Evolutionary conservation across 179 eudicot species (phyloP), one percentile per base, ranked within the genome.

Genomic region (Nepenthes alata): DNA sequence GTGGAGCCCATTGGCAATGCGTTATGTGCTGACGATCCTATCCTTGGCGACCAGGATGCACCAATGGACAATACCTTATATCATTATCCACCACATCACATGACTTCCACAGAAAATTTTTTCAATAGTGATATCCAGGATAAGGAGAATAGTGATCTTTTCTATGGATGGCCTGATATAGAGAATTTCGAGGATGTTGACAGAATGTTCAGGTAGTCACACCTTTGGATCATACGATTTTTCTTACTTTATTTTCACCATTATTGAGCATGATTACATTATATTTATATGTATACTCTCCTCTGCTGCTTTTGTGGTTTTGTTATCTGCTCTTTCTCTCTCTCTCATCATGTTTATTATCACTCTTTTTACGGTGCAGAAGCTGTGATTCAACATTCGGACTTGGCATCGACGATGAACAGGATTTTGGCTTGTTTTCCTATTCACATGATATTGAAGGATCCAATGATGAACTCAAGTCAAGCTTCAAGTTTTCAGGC

Each of bases 111-210:
- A 34, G 88, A 72, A n/a, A 68, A 65, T 54, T 76, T 86, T 72
- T 72, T 81, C 47, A 75, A 74, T 37, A 80, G 75, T 67, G 74
- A 55, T 64, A 60, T 53, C 47, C 77, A 74, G 63, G 82, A 66
- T 53, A 81, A 85, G 72, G 87, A 77, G 49, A 75, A 79, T 72
- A 67, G 64, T 64, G 97, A 88, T 67, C 71, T 82, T 47, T 74
- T 82, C 61, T 85, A 82, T 72, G 80, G 74, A 45, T 93, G 96
- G 98, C 81, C 84, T 51, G 93, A 89, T 25, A 80, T 93, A 37
- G 93, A 77, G 56, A 89, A 82, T 69, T 85, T 93, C 70, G 95
- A 93, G 70, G 98, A 93, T 75, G 93, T 93, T 53, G 91, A 89
- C 78, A 70, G 72, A 75, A 83, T 89, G 85, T 82, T 89, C 66